Evolutionary conservation across 179 eudicot genomes (phyloP), one percentile per base, ranked within the genome.

Genomic region (Silene coronaria): DNA sequence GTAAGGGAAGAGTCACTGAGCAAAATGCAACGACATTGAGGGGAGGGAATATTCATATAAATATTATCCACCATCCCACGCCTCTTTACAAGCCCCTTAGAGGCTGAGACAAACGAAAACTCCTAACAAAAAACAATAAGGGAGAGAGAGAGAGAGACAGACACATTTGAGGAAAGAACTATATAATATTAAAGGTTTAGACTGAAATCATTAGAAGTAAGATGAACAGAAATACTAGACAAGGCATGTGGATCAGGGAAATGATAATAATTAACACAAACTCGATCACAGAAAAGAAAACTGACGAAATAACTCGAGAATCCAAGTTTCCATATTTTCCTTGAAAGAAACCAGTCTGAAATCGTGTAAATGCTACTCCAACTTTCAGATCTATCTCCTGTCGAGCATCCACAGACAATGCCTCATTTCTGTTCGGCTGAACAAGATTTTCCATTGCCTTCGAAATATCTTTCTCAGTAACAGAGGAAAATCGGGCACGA

Each of bases 351-450:
- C 87, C 77, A 66, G 98, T 93, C 86, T 93, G 98, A 74, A 86
- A 93, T 72, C 98, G 83, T 4, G 98, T 93, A 77, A 93, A 91
- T 27, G 98, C 97, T 79, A 93, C 98, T 73, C 98, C 98, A 85
- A 93, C 98, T 91, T 93, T 93, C 89, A 93, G 82, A 81, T 93
- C 98, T 83, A 93, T 93, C 82, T 93, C 98, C 77, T 93, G 98
- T 71, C 98, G 96, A 78, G 96, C 98, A 89, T 93, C 98, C 42
- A 93, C 98, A 76, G 98, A 93, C 80, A 91, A 80, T 34, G 98
- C 88, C 85, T 93, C 98, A 86, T 93, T 84, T 81, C 78, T 82
- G 82, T 93, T 91, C 70, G 98, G 98, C 46, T 81, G 86, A 82
- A 86, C 92, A 82, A 93, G 97, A 83, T 81, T 87, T 7, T 85